Evolutionary conservation across 768 basidiomycete genomes (phyloP), one percentile per base, ranked within the genome.

Genomic region (Multifurca ochricompacta): DNA sequence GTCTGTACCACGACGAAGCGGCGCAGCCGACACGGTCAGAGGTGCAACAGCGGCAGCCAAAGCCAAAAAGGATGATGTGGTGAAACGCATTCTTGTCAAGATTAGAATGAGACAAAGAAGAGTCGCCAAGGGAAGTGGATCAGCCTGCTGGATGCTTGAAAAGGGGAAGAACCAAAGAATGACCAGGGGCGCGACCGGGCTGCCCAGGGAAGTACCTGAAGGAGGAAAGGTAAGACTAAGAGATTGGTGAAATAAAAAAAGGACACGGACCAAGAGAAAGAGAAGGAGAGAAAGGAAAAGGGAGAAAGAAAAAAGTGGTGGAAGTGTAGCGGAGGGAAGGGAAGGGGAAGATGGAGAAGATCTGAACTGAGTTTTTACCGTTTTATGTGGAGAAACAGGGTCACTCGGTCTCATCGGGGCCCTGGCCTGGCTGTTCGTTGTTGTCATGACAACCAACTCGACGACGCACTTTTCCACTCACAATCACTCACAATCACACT

Each of bases 111-210:
- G 40, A 3, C 8, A 42, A 30, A 48, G 18, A 5, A 11, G 4
- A 28, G 23, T 49, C 37, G 28, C 55, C 49, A 43, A 42, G 16
- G 41, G 27, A 27, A 36, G 37, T 31, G 59, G 52, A 70, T 69
- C 70, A 60, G 64, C 54, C 59, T 63, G 65, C 62, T 62, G 66
- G 62, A 43, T 42, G 47, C 23, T 34, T 36, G 39, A 49, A 34
- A 23, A n/a, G 2, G 16, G 42, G 51, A 62, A 53, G 67, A 66
- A 69, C 70, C 70, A 76, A 66, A 61, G 65, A 72, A 40, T 32
- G 63, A 68, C 72, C 71, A 77, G 72, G 77, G 79, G 78, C 75
- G 83, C 85, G 71, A 75, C 83, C 81, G 72, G 82, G 83, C 83
- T 79, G 76, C 82, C 83, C 77, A 75, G 73, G 54, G 67, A 14